Evolutionary conservation across 106 monocot genomes (phyloP).

Genomic region (Alisma plantagoaquatica): DNA sequence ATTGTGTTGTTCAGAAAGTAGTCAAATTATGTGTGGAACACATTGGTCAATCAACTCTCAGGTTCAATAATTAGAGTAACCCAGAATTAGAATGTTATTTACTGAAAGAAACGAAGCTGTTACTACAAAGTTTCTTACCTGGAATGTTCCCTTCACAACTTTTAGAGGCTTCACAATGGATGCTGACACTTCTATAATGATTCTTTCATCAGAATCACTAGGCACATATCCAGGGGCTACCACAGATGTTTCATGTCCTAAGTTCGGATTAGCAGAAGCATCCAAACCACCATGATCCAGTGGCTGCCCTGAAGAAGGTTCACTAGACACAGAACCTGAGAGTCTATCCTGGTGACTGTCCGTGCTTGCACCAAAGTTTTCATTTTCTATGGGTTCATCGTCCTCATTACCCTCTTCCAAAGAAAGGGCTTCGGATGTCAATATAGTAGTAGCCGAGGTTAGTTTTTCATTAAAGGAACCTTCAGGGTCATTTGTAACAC

Average conservation of each 20-base stretch:
- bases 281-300: slow-evolving; percentile 23
- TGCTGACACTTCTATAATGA: slow-evolving; percentile 76
- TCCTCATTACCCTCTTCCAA: slow-evolving; percentile 47
- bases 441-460: slow-evolving; percentile 31
- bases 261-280: slow-evolving; percentile 38
- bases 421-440: slow-evolving; percentile 64
- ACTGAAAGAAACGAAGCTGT: not conserved
- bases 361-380: slow-evolving; percentile 12
- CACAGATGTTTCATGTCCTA: slow-evolving; percentile 31
- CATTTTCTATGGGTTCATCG: slow-evolving; percentile 38
- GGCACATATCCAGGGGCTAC: slow-evolving; percentile 54
- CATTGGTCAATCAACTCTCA: no score
- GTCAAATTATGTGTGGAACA: no score
- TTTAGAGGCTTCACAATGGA: slow-evolving; percentile 80
- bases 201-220: slow-evolving; percentile 83
- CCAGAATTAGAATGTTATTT: no score
- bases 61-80: no score
- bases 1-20: no score
- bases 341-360: slow-evolving; percentile 22
- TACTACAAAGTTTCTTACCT: slow-evolving; percentile 33
- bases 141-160: slow-evolving; percentile 78
- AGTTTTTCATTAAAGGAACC: slow-evolving; percentile 32
- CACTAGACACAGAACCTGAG: slow-evolving; percentile 17
- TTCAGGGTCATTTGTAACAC: slow-evolving; percentile 16
- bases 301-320: slow-evolving; percentile 27